A percentile compares a stretch with the other conserved stretches of the same genome.
phyloP scores from a whole-genome alignment of 805 yeast genomes.

The Blastobotrys robertii region DNA sequence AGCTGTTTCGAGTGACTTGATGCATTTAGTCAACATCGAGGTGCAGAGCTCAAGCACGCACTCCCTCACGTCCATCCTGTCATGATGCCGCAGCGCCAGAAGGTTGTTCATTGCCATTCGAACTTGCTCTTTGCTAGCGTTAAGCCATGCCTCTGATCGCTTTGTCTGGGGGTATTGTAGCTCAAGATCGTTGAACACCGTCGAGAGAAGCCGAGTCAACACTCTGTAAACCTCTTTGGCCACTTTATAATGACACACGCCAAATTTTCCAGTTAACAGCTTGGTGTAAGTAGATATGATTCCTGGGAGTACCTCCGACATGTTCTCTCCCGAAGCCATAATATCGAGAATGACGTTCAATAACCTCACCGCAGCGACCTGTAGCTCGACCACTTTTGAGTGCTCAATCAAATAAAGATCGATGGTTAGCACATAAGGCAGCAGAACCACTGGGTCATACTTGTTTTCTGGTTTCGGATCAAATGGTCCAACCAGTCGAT shows the following conservation, averaged over 20 bases:
- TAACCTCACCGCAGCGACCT: slow-evolving; percentile 14
- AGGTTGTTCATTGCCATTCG: slow-evolving; percentile 35
- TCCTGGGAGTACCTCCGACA: slow-evolving; percentile 26
- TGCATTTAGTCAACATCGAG: slow-evolving; percentile 26
- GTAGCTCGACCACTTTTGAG: slow-evolving; percentile 9
- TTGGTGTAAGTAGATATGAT: slow-evolving; percentile 23
- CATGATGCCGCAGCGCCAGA: slow-evolving; percentile 21
- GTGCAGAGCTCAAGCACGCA: slow-evolving; percentile 27
- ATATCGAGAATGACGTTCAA: slow-evolving; percentile 8
- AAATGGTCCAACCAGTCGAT: not conserved
- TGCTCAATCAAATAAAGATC: too few relatives aligned
- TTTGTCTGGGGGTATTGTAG: slow-evolving; percentile 3
- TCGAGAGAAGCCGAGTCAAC: slow-evolving; percentile 10
- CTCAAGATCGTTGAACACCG: slow-evolving; percentile 15
- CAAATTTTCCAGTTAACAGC: slow-evolving; percentile 16
- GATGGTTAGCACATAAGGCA: too few relatives aligned
- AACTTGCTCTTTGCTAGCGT: slow-evolving; percentile 42
- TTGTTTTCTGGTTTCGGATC: too few relatives aligned
- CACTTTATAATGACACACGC: slow-evolving; percentile 17
- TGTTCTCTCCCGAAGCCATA: slow-evolving; percentile 15
- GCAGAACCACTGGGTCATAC: too few relatives aligned
- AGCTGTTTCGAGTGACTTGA: slow-evolving; percentile 29
- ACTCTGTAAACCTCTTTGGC: slow-evolving; percentile 12
- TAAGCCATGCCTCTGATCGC: slow-evolving; percentile 47
- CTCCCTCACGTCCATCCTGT: slow-evolving; percentile 28